A percentile compares a stretch with the other conserved stretches of the same genome.
phyloP scores from a whole-genome alignment of 306 rosid genomes.

The Psophocarpus tetragonolobus region DNA sequence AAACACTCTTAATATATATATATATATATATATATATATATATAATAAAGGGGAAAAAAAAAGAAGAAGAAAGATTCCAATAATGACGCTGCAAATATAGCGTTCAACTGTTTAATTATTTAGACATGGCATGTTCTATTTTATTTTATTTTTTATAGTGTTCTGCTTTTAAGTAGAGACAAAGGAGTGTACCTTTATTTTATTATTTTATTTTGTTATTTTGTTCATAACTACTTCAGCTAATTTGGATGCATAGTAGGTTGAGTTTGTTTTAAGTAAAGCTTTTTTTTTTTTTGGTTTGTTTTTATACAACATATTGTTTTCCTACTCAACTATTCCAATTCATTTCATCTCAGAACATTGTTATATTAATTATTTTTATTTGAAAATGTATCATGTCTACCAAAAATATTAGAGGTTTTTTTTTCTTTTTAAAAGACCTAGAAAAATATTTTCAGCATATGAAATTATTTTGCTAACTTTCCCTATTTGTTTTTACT shows the following conservation, averaged over 20 bases:
- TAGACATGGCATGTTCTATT: neutral
- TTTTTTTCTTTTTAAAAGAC: neutral
- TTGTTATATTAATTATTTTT: neutral
- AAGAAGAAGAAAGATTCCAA: neutral
- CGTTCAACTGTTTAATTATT: slow-evolving; percentile 2
- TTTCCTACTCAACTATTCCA: neutral
- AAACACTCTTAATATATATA: no score
- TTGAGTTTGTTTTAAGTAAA: slow-evolving; percentile 1
- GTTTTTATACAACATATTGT: neutral
- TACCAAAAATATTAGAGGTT: neutral
- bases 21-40: no score
- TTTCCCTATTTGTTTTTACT: neutral
- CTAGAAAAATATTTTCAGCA: neutral
- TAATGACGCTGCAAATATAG: neutral
- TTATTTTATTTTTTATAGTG: no score
- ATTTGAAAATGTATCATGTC: neutral
- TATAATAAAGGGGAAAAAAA: no score
- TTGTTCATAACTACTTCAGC: neutral
- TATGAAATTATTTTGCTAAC: neutral
- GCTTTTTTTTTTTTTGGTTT: neutral
- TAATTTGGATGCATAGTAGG: neutral
- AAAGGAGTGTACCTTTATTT: neutral
- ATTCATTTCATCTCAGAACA: neutral
- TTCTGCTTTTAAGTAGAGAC: neutral
- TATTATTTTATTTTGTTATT: slow-evolving; percentile 9